Percentiles rank a stretch among this genome's conserved stretches.
These are phyloP conservation scores for Talaromyces liani DNA, from an alignment of 495 filamentous ascomycete species.

Conservation along the genomic window DNA sequence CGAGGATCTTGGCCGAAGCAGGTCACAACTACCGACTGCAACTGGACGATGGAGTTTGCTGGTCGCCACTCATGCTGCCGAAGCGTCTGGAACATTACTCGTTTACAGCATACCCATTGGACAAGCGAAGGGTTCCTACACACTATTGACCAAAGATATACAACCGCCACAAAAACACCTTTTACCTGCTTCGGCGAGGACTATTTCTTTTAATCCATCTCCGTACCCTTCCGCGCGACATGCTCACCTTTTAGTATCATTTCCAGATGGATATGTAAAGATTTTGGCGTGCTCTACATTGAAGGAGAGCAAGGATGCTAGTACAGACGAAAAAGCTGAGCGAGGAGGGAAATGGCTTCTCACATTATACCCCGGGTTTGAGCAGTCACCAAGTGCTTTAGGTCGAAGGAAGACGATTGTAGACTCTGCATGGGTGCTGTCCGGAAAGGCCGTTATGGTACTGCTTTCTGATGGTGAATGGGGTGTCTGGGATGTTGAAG, in stretches of 20 bases:
- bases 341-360: slow-evolving; percentile 53
- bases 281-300: slow-evolving; percentile 48
- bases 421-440: slow-evolving; percentile 77
- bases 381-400: slow-evolving; percentile 29
- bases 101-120: slow-evolving; percentile 44
- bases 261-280: slow-evolving; percentile 60
- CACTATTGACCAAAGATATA: slow-evolving; percentile 33
- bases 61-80: slow-evolving; percentile 56
- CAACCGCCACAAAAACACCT: slow-evolving; percentile 56
- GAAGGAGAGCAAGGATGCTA: slow-evolving; percentile 18
- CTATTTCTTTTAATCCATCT: slow-evolving; percentile 67
- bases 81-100: slow-evolving; percentile 56
- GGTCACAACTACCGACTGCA: slow-evolving; percentile 10
- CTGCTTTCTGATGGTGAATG: slow-evolving; percentile 82
- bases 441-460: slow-evolving; percentile 66
- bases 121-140: slow-evolving; percentile 20
- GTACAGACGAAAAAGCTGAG: slow-evolving; percentile 24
- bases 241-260: slow-evolving; percentile 57
- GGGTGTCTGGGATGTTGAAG: slow-evolving; percentile 87
- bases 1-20: slow-evolving; percentile 21
- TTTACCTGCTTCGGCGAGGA: slow-evolving; percentile 56
- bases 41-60: slow-evolving; percentile 45
- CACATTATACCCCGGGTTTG: slow-evolving; percentile 62
- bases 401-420: slow-evolving; percentile 64
- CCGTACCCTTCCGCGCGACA: slow-evolving; percentile 49